Evolutionary conservation across 2,329 filamentous ascomycete genomes (phyloP).

Genomic region (Fusarium illudens): DNA sequence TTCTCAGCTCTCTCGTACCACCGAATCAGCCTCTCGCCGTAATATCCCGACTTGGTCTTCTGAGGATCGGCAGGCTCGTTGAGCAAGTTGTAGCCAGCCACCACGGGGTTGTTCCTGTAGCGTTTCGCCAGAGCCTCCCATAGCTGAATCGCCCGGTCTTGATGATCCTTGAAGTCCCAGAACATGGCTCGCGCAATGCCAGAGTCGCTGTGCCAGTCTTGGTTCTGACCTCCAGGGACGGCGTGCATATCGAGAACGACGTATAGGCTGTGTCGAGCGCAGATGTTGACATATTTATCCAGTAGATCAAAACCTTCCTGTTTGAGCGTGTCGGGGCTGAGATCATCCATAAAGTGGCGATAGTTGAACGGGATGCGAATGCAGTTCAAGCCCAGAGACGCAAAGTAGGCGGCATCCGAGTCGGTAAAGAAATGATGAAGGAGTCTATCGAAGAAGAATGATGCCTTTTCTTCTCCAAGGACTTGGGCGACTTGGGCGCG

Average conservation of each 20-base stretch:
- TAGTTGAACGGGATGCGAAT: slow-evolving; percentile 70
- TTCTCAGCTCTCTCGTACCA: slow-evolving; percentile 54
- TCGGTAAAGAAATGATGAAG: slow-evolving; percentile 68
- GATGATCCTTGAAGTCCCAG: slow-evolving; percentile 58
- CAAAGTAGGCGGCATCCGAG: slow-evolving; percentile 65
- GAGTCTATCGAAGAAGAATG: slow-evolving; percentile 68
- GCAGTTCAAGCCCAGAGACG: slow-evolving; percentile 64
- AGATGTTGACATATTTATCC: slow-evolving; percentile 58
- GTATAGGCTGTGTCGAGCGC: slow-evolving; percentile 53
- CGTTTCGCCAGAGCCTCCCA: slow-evolving; percentile 54
- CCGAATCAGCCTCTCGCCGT: slow-evolving; percentile 45
- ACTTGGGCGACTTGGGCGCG: slow-evolving; percentile 61
- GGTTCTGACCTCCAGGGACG: slow-evolving; percentile 56
- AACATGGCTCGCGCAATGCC: slow-evolving; percentile 52
- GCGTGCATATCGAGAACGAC: slow-evolving; percentile 57
- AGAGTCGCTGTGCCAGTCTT: slow-evolving; percentile 57
- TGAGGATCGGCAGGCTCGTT: slow-evolving; percentile 46
- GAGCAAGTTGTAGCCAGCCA: slow-evolving; percentile 52
- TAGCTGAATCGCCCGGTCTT: slow-evolving; percentile 55
- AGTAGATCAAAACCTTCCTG: slow-evolving; percentile 58
- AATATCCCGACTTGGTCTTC: slow-evolving; percentile 35
- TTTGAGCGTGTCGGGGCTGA: slow-evolving; percentile 59
- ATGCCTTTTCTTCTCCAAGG: slow-evolving; percentile 63
- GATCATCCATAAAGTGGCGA: slow-evolving; percentile 63
- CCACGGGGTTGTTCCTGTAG: slow-evolving; percentile 53